These are phyloP conservation scores for Coccomyxa sp. DNA, from an alignment of 139 green algal species.

Conservation along the genomic window DNA sequence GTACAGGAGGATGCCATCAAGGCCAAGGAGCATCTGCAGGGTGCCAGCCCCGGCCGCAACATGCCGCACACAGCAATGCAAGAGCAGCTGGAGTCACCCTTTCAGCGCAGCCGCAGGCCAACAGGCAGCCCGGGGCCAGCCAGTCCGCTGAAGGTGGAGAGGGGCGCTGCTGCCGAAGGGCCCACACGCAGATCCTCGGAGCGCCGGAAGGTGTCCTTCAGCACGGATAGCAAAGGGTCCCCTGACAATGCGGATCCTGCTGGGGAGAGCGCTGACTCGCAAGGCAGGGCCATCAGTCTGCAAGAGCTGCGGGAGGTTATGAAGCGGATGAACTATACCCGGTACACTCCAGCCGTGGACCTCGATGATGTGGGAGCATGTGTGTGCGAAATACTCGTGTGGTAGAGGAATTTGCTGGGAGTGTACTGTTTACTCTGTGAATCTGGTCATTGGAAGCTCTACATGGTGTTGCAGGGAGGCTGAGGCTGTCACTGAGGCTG, in stretches of 20 bases:
- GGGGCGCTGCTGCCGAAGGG: too few relatives aligned
- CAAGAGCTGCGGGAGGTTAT: constrained; percentile 15
- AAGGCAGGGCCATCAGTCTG: not conserved
- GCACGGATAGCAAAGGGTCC: not conserved
- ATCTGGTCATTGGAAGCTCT: not conserved
- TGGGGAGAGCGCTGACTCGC: not conserved
- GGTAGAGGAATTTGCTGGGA: not conserved
- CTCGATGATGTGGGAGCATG: not conserved
- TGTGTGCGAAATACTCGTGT: not conserved
- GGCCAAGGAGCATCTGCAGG: not conserved
- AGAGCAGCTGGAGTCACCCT: not conserved
- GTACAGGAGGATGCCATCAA: not conserved
- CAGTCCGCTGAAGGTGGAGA: not conserved
- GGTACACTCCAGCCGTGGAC: not conserved
- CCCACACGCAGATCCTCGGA: too few relatives aligned
- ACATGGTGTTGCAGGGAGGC: constrained; percentile 16
- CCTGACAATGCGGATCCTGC: too few relatives aligned
- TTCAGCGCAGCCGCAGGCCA: not conserved
- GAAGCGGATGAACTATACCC: constrained; percentile 16
- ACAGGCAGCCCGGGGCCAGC: not conserved
- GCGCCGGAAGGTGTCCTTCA: not conserved
- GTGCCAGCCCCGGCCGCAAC: not conserved
- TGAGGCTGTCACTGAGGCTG: constrained; percentile 29
- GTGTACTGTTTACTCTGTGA: not conserved
- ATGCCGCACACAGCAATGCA: not conserved